Conservation (phyloP, 495 filamentous ascomycete species). For the Paragyromitra xinjiangensis region DNA sequence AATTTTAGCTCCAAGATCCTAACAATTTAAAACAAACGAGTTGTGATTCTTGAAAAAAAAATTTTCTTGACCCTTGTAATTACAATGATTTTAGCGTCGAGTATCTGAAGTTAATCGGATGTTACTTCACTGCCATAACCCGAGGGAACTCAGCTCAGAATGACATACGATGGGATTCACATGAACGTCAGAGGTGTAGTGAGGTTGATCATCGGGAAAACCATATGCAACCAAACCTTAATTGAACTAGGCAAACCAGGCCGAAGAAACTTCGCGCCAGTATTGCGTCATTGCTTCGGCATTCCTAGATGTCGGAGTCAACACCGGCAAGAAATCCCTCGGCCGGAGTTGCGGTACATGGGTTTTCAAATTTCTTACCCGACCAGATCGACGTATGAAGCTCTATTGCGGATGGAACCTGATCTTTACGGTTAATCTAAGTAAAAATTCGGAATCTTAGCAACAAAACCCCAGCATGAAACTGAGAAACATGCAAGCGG, state of each 20-base stretch:
- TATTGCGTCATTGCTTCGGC: constrained; percentile 27
- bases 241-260: constrained; percentile 5
- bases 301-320: constrained; percentile 13
- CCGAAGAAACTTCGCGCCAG: constrained; percentile 8
- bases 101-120: neutral
- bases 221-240: constrained; percentile 28
- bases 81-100: neutral
- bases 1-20: neutral
- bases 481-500: constrained; percentile 21
- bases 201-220: constrained; percentile 22
- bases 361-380: constrained; percentile 1
- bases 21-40: too few species aligned
- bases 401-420: neutral
- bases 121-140: neutral
- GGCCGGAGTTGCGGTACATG: constrained; percentile 23
- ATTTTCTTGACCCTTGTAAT: neutral
- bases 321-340: constrained; percentile 35
- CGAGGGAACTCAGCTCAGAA: neutral
- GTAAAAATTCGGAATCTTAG: constrained; percentile 17
- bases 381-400: constrained; percentile 16
- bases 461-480: neutral
- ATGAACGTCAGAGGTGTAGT: constrained; percentile 18
- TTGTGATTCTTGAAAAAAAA: neutral
- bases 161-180: neutral
- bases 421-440: constrained; percentile 24